Conservation (phyloP, 2,329 filamentous ascomycete genomes). For the Thermoascus crustaceus region DNA sequence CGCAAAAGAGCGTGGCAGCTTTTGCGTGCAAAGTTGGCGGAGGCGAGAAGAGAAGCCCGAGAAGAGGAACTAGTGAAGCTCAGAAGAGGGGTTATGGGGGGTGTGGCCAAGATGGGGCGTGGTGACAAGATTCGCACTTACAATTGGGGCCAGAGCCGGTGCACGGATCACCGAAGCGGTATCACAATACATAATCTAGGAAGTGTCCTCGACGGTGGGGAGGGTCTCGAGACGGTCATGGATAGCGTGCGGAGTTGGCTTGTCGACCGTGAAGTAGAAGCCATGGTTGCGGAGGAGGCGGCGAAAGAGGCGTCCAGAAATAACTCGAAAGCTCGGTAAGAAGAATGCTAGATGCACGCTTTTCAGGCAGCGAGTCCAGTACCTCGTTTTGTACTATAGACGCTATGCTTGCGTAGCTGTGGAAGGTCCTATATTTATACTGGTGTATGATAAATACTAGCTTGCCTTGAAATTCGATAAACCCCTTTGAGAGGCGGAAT, state of each 20-base stretch:
- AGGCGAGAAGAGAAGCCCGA: conserved; percentile 67
- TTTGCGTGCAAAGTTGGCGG: conserved; percentile 72
- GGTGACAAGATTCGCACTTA: conserved; percentile 94
- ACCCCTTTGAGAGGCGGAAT: too few relatives aligned
- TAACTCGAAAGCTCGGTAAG: conserved; percentile 6
- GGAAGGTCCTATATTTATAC: conserved; percentile 6
- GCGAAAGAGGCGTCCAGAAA: conserved; percentile 23
- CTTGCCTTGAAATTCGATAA: too few relatives aligned
- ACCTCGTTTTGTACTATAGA: too few relatives aligned
- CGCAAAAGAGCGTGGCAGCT: conserved; percentile 80
- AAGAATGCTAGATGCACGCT: conserved; percentile 2
- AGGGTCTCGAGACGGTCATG: conserved; percentile 66
- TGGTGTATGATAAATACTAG: too few relatives aligned
- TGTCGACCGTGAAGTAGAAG: conserved; percentile 63
- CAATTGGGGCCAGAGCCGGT: conserved; percentile 69
- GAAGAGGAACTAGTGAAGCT: conserved; percentile 71
- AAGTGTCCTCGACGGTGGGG: conserved; percentile 67
- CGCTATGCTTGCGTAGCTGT: too few relatives aligned
- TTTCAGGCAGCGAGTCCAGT: too few relatives aligned
- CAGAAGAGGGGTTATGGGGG: conserved; percentile 68
- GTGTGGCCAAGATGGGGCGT: conserved; percentile 70
- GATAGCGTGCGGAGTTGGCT: conserved; percentile 71
- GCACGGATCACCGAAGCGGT: conserved; percentile 81
- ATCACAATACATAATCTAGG: conserved; percentile 72
- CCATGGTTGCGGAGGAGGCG: conserved; percentile 57